Evolutionary conservation across 495 filamentous ascomycete species (phyloP).

Genomic region (Penicillium cataractarum): DNA sequence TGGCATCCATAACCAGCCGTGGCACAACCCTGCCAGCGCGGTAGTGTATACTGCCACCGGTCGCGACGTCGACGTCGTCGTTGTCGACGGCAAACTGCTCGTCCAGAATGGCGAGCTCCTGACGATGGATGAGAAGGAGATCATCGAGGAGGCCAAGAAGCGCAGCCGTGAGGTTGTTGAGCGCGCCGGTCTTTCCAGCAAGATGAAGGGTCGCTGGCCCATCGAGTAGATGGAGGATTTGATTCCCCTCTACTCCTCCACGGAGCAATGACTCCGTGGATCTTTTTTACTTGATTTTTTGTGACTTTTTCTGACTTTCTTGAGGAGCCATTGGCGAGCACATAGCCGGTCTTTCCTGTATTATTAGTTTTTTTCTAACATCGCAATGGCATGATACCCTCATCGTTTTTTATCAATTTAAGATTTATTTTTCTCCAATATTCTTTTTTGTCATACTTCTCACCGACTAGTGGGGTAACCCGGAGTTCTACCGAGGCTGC

Average conservation of each 20-base stretch:
- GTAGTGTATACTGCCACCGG: constrained; percentile 54
- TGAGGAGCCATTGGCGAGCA: constrained; percentile 16
- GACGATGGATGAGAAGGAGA: constrained; percentile 40
- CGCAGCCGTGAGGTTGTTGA: constrained; percentile 45
- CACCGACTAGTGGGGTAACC: no score
- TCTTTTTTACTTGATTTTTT: neutral
- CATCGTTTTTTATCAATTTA: neutral
- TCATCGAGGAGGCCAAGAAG: constrained; percentile 38
- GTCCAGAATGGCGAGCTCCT: constrained; percentile 41
- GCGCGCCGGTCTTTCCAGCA: constrained; percentile 42
- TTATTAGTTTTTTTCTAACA: constrained; percentile 14
- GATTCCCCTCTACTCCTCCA: neutral
- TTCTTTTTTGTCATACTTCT: no score
- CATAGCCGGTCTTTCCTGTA: constrained; percentile 13
- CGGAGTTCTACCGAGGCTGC: no score
- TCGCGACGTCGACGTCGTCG: constrained; percentile 51
- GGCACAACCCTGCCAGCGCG: constrained; percentile 47
- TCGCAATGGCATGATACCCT: constrained; percentile 16
- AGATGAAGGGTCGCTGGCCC: constrained; percentile 46
- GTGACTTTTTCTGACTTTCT: neutral
- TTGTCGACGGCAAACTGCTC: constrained; percentile 50
- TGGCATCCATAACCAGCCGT: constrained; percentile 37
- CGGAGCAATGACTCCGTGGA: neutral
- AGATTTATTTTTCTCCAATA: neutral
- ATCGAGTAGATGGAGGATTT: constrained; percentile 21